Base-by-base conservation (phyloP, 2,329 filamentous ascomycete genomes). In the Fusarium clavum region DNA sequence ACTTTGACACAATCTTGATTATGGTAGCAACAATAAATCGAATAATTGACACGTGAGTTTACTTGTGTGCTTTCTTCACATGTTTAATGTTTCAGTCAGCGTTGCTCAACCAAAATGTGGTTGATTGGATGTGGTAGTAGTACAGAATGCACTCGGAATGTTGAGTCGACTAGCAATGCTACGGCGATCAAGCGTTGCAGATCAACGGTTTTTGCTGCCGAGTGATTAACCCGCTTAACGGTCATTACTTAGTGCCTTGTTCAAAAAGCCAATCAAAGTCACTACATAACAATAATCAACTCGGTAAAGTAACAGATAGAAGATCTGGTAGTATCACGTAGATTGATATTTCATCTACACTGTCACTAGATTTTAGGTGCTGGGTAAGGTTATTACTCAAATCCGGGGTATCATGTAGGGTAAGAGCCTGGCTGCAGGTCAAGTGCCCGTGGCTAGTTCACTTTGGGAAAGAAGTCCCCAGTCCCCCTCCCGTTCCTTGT, bases 361-460 rank as follows among this genome's bases (percentile, higher is more conserved):
- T 24, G 24, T 22, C 18, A 25, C 22, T 59, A 48, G 25, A 52
- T 32, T 20, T 46, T 41, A 48, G 59, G 27, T n/a, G 20, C 48
- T 69, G 64, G 47, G 65, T 69, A 69, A 69, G 65, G 66, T 61
- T 54, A 57, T 46, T 64, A 32, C 45, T 29, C 25, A 58, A 70
- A 65, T 70, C 68, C 7, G 68, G 68, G 68, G 68, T 71, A 70
- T 54, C 38, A 64, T 24, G 58, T 54, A 64, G 59, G 52, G 64
- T 57, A 55, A 52, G 52, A 64, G 47, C 41, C 34, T 45, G 62
- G 32, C 27, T 64, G 61, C 62, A 48, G 25, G 22, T 25, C 45
- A 64, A 64, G 60, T 64, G 51, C 61, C 61, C 61, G 59, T 64
- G 44, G 47, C 61, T 64, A 64, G 59, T 57, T 45, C 40, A 48